Base-by-base conservation (phyloP, 164 flowering plant genomes). In the Paratinospora sagittata region DNA sequence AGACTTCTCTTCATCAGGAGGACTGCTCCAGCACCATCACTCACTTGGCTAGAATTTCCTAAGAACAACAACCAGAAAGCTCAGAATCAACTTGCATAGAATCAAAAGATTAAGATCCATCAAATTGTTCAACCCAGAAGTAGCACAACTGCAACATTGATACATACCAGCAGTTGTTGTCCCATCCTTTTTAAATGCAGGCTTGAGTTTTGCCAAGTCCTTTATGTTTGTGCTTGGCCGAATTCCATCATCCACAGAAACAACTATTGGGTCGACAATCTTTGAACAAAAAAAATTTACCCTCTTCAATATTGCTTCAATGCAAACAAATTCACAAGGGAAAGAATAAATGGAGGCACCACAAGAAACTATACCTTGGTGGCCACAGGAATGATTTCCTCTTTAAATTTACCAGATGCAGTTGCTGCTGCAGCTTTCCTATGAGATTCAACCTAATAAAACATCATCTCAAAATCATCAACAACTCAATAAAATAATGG, bases 11-110 rank as follows among this genome's bases (percentile, higher is more conserved):
- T 90, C 98, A 91, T 96, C 4, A 96, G 93, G 34, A 96, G 89
- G 67, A 96, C 97, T 43, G 97, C 98, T 73, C 94, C 97, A 80
- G 98, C 98, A 72, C 97, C 99, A 88, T 96, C 99, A 89, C 85
- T 96, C 43, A 96, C 92, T 79, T 96, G 99, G 78, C 98, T 93
- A 43, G 99, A 89, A 76, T 91, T 96, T 41, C 99, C 97, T 96
- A 34, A 65, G 62, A 68, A 26, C 2, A 71, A 9, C 74, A 39
- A 23, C 24, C 55, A 30, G 39, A 74, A 41, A 52, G 2, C n/a
- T 52, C 4, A 3, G 55, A 49, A 47, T 19, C 4, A 6, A 27
- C 37, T 27, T 23, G 36, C 23, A 24, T 63, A 6, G 17, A 11
- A 26, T 7, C 45, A 65, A 33, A 19, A 39, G 11, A 65, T 69